Percentiles rank a stretch among this genome's conserved stretches.
Evolutionary conservation across 2,329 filamentous ascomycete genomes (phyloP).

Genomic region (Monosporascus sp.): DNA sequence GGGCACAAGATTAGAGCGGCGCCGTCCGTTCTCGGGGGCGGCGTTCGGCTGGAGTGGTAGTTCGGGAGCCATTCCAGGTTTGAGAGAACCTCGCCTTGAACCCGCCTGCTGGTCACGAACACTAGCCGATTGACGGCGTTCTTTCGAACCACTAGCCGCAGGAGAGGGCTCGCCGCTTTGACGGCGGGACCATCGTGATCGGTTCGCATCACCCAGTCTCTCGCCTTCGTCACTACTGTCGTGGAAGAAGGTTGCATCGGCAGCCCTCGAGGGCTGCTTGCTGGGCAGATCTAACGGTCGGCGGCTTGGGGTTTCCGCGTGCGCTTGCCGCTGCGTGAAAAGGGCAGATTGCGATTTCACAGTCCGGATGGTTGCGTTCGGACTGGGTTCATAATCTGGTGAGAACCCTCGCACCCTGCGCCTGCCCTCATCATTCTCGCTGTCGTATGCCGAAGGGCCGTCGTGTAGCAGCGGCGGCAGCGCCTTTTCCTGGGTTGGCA

Average conservation of each 20-base stretch:
- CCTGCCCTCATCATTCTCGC: slow-evolving; percentile 24
- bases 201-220: neutral
- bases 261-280: slow-evolving; percentile 12
- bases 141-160: neutral
- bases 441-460: slow-evolving; percentile 15
- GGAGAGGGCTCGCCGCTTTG: slow-evolving; percentile 12
- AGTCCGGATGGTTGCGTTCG: slow-evolving; percentile 65
- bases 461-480: slow-evolving; percentile 18
- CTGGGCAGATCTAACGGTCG: slow-evolving; percentile 21
- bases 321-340: slow-evolving; percentile 13
- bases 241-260: slow-evolving; percentile 44
- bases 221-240: slow-evolving; percentile 47
- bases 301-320: slow-evolving; percentile 17
- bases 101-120: neutral
- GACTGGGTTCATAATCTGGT: slow-evolving; percentile 67
- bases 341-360: slow-evolving; percentile 45
- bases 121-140: neutral
- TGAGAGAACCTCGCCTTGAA: neutral
- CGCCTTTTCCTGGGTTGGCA: slow-evolving; percentile 10
- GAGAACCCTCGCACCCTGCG: slow-evolving; percentile 59
- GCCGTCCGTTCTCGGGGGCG: neutral
- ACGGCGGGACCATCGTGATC: slow-evolving; percentile 1
- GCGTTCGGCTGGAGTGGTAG: neutral
- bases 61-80: neutral
- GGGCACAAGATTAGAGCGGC: slow-evolving; percentile 22